Evolutionary conservation across 2,329 filamentous ascomycete genomes (phyloP).

Genomic region (Arthroderma sp.): DNA sequence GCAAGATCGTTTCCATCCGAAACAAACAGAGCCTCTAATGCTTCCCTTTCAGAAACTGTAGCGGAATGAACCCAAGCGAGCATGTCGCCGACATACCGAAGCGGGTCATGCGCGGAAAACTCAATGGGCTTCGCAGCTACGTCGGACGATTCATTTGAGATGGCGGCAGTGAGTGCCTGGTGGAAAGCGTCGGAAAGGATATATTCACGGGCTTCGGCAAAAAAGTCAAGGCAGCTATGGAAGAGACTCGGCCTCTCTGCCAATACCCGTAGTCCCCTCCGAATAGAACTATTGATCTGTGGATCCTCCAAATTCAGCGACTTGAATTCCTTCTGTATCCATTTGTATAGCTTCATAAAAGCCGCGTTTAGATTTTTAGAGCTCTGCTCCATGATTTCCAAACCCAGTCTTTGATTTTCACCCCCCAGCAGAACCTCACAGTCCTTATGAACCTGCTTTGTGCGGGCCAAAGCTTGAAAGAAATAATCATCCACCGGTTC

Average conservation of each 20-base stretch:
- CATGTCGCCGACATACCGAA: slow-evolving; percentile 94
- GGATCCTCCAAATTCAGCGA: slow-evolving; percentile 85
- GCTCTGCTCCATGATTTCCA: slow-evolving; percentile 84
- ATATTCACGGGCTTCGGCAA: slow-evolving; percentile 77
- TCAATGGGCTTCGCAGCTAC: slow-evolving; percentile 76
- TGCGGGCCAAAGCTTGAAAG: slow-evolving; percentile 61
- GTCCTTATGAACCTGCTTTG: slow-evolving; percentile 78
- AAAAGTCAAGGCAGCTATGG: slow-evolving; percentile 84
- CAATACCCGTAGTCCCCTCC: slow-evolving; percentile 69
- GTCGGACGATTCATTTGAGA: slow-evolving; percentile 45
- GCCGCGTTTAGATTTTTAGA: slow-evolving; percentile 76
- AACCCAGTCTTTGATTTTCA: slow-evolving; percentile 73
- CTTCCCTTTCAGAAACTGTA: slow-evolving; percentile 84
- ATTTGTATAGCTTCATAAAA: slow-evolving; percentile 91
- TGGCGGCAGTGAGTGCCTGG: slow-evolving; percentile 64
- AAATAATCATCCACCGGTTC: slow-evolving; percentile 78
- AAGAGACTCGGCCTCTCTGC: slow-evolving; percentile 84
- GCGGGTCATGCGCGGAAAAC: slow-evolving; percentile 76
- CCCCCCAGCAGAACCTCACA: slow-evolving; percentile 81
- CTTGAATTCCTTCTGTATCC: slow-evolving; percentile 90
- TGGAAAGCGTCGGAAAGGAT: slow-evolving; percentile 84
- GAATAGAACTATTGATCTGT: slow-evolving; percentile 74
- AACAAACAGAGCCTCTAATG: slow-evolving; percentile 80
- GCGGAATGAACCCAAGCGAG: slow-evolving; percentile 92
- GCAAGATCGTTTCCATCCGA: slow-evolving; percentile 81